These are phyloP conservation scores for Basidiobolus meristosporus DNA, from an alignment of 371 early-diverging fungal species.

Conservation along the genomic window DNA sequence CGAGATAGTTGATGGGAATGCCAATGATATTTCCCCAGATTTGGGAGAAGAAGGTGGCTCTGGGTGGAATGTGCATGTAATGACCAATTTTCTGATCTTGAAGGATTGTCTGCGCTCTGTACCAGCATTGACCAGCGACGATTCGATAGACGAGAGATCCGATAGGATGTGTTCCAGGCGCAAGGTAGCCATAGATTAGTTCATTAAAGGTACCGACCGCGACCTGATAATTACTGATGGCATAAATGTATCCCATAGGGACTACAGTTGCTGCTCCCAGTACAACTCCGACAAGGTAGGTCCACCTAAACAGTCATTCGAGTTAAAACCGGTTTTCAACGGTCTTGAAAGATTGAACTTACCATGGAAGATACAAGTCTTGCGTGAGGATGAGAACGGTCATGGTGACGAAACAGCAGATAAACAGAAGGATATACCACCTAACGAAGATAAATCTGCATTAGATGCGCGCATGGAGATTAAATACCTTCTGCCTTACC, in stretches of 20 bases:
- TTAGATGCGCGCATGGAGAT: too few species aligned
- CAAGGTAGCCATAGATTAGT: conserved; percentile 27
- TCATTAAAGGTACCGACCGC: conserved; percentile 46
- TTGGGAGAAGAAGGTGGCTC: conserved; percentile 23
- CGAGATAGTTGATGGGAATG: conserved; percentile 6
- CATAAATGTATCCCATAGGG: conserved; percentile 16
- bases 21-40: conserved; percentile 22
- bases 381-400: too few species aligned
- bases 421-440: too few species aligned
- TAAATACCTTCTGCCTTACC: too few species aligned
- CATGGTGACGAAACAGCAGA: too few species aligned
- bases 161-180: too few species aligned
- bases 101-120: conserved; percentile 23
- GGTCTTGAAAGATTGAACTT: too few species aligned
- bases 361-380: too few species aligned
- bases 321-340: too few species aligned
- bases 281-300: conserved; percentile 10
- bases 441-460: too few species aligned
- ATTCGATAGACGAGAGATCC: too few species aligned
- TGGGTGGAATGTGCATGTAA: conserved; percentile 43
- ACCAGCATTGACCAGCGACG: conserved; percentile 27
- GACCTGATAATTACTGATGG: conserved; percentile 13
- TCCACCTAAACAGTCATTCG: too few species aligned
- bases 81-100: conserved; percentile 27
- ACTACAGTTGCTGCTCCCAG: conserved; percentile 10